Base-by-base conservation (phyloP, 139 green algal species). In the Diplosphaera chodatii region DNA sequence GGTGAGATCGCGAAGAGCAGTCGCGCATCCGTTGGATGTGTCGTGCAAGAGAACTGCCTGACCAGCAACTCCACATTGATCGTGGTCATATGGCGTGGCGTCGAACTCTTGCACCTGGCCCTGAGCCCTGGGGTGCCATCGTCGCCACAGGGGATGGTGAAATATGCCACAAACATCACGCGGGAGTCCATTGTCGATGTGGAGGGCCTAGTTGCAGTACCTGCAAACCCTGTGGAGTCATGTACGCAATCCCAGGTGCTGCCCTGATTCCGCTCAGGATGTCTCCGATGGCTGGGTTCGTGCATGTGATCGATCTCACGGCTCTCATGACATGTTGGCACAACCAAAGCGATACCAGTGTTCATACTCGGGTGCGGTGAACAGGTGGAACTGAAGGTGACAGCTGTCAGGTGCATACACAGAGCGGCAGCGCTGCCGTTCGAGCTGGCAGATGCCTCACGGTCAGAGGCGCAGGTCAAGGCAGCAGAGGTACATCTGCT, bases 141-240 rank as follows among this genome's bases (percentile, higher is more conserved):
- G 37, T 8, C 37, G 48, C 3, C 16, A 25, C 48, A 59, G 63
- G 80, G 83, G 67, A 98, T 99, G 95, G 89, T 99, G 32, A 98
- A 98, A 88, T 99, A 97, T 71, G 89, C 89, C 2, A 88, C 80
- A 13, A 83, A 82, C 75, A 81, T 99, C 37, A 77, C 88, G 3
- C 90, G 89, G n/a, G 95, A 99, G 84, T 94, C 87, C 20, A 91
- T 99, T 33, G 89, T 98, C 55, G 95, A 99, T 75, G 79, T 99
- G 4, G 78, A 79, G 29, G 95, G 91, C 40, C 34, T 83, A 0
- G 62, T 97, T 29, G 74, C 70, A 4, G 64, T 76, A 13, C 86
- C 91, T 15, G 37, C 86, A 16, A 68, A 77, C 0, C 72, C 85
- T n/a, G 75, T 99, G 2, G 86, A 92, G 75, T 78, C 69, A 4